Base-by-base conservation (phyloP, 2,329 filamentous ascomycete species). In the Ascochyta viciae-villosae region DNA sequence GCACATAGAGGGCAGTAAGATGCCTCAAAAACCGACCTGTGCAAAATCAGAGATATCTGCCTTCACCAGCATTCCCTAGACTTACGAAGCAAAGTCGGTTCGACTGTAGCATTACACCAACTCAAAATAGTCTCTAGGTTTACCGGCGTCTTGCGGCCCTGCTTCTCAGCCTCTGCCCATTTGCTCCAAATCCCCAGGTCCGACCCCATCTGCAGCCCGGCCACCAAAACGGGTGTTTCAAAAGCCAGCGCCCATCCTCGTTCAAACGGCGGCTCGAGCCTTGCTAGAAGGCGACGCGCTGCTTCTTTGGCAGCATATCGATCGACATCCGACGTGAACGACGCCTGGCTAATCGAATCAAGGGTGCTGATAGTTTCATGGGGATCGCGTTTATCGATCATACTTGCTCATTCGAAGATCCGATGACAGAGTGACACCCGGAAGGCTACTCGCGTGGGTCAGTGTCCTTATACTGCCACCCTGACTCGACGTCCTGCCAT, bases 291-390 rank as follows among this genome's bases (percentile, higher is more conserved):
- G 6, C 50, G 51, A n/a, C 51, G 43, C 27, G 35, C 51, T 50
- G 55, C 50, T 42, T 58, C 55, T 47, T 55, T 58, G 5, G 45
- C 51, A 9, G 43, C 51, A 31, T 46, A 58, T 15, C 51, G 43
- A 16, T 58, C 45, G 16, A 40, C 45, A 31, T 58, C 51, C 3
- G 50, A 27, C 33, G 16, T 12, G 24, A 57, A 57, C 3, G 37
- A 29, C 13, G 40, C n/a, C 6, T 37, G 27, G 13, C 27, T 13
- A 7, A 57, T 49, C n/a, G 42, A 42, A 12, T 57, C 43, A 12
- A 53, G 34, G 13, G 27, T 15, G 9, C n/a, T 24, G 19, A 50
- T 42, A 12, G 37, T 50, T 24, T 50, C 22, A n/a, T 42, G 38
- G 39, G 15, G 19, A 15, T 35, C 38, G 22, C 13, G 6, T 27